A percentile compares a stretch with the other conserved stretches of the same genome.
These are phyloP conservation scores for Sclerotinia nivalis DNA, from an alignment of 2,329 filamentous ascomycete species.

Conservation along the genomic window DNA sequence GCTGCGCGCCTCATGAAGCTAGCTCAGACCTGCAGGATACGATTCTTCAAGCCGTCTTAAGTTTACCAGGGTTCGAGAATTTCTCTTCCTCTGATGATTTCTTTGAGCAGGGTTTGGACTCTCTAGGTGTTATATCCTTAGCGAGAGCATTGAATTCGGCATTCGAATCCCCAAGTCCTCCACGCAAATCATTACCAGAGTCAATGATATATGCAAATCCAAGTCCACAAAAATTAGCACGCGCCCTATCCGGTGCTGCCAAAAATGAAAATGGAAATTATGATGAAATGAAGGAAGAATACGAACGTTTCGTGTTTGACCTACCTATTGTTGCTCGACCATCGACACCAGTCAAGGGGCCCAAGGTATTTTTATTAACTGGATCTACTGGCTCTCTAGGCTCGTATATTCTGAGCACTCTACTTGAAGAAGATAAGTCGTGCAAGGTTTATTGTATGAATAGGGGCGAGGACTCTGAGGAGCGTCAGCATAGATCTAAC, in stretches of 20 bases:
- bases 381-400: slow-evolving; percentile 53
- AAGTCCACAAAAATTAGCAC: background rate
- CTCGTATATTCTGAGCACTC: slow-evolving; percentile 47
- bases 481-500: slow-evolving; percentile 23
- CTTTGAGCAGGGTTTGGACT: slow-evolving; percentile 25
- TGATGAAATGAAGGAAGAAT: slow-evolving; percentile 3
- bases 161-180: background rate
- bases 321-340: slow-evolving; percentile 10
- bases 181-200: background rate
- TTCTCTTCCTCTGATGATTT: background rate
- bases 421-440: slow-evolving; percentile 41
- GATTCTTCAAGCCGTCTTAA: background rate
- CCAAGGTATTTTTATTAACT: slow-evolving; percentile 43
- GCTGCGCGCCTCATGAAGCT: too few species aligned
- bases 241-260: background rate
- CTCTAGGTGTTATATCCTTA: slow-evolving; percentile 20
- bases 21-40: background rate
- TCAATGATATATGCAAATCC: slow-evolving; percentile 9
- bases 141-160: background rate
- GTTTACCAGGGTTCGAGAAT: slow-evolving; percentile 8
- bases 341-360: background rate
- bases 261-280: background rate
- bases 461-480: slow-evolving; percentile 36
- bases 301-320: slow-evolving; percentile 2
- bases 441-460: slow-evolving; percentile 52